Base-by-base conservation (phyloP, 768 basidiomycete species). In the Lactarius sanguifluus region DNA sequence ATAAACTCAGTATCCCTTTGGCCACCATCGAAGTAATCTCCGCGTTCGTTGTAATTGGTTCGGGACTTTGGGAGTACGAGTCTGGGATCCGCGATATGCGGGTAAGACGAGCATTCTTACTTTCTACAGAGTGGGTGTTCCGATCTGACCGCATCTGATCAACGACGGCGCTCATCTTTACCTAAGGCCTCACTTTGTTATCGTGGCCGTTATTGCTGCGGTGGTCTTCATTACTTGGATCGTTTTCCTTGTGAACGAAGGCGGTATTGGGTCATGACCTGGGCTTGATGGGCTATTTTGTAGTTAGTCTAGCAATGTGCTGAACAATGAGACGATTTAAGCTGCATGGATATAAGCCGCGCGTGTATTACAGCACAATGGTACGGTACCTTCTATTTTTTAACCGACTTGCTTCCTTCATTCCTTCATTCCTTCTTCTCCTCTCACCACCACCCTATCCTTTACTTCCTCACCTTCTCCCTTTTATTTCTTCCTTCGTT, bases 31-130 rank as follows among this genome's bases (percentile, higher is more conserved):
- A 87, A 65, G 77, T 86, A 57, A 73, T 75, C 16, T 83, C 86
- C 5, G 82, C 88, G 10, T 64, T 89, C 18, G 77, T 79, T 15
- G 81, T 83, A 20, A 79, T 91, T 25, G 76, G 73, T 10, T 87
- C 83, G 1, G 89, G 88, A 0, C 68, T 79, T 43, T 91, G 85
- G 86, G 88, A 89, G 75, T 92, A 89, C 67, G 81, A 83, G 65
- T 79, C 77, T 58, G 85, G 85, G 1, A 84, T 81, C 55, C 75
- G 79, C 71, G 87, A 88, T 72, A 74, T 91, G 67, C 77, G 82
- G 64, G 78, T 80, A 64, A 79, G 83, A 76, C 81, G 83, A 67
- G 86, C 87, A 1, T 90, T 91, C 72, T 73, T 90, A 45, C 77
- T 76, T 36, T 83, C 81, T 18, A 79, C 83, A 32, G 87, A 85